Conservation (phyloP, 73 alveolate species). For the Durusdinium trenchii region DNA sequence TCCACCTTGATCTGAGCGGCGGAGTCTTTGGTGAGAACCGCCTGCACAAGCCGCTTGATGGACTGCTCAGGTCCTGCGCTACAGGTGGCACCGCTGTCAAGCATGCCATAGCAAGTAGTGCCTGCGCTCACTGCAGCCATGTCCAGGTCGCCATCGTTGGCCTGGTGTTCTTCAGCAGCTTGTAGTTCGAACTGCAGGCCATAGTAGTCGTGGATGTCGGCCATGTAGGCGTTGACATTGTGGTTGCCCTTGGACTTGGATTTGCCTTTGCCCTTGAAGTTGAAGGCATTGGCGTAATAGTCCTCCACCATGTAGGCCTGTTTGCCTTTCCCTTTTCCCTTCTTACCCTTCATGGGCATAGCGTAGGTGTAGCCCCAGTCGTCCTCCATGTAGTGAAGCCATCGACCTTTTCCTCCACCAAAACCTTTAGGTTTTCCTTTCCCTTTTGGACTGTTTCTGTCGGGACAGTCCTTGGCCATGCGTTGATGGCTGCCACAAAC, state of each 20-base stretch:
- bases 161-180: background rate
- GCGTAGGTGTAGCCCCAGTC: background rate
- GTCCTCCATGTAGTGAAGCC: background rate
- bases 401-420: background rate
- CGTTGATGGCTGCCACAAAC: background rate
- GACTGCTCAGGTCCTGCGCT: conserved; percentile 21
- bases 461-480: background rate
- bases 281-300: background rate
- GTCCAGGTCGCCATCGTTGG: background rate
- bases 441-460: background rate
- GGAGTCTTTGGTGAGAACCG: background rate
- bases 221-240: background rate
- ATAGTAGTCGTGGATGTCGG: background rate
- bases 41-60: background rate
- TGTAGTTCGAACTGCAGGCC: background rate
- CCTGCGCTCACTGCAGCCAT: background rate
- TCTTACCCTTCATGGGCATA: background rate
- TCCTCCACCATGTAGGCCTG: background rate
- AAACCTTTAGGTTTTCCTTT: background rate
- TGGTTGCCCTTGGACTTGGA: conserved; percentile 16
- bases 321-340: background rate
- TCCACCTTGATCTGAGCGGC: background rate
- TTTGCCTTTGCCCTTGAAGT: background rate
- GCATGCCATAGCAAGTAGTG: background rate
- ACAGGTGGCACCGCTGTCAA: conserved; percentile 38